phyloP scores from a whole-genome alignment of 2,329 filamentous ascomycete species.

The Hypoxylon sp. region DNA sequence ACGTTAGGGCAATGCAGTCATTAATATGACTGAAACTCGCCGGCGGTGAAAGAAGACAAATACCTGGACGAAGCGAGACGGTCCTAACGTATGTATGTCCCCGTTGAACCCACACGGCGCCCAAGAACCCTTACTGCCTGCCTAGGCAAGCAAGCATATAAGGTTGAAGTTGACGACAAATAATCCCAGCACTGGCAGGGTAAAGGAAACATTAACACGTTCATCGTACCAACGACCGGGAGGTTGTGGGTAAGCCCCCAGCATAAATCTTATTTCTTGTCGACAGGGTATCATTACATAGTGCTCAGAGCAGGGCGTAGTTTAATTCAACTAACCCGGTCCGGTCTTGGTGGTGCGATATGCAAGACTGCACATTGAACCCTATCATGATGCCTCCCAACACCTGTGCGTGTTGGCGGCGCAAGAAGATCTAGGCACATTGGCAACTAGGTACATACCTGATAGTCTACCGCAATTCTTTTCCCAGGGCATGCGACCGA shows the following conservation, averaged over 20 bases:
- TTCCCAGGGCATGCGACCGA: constrained; percentile 27
- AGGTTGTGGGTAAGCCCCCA: constrained; percentile 24
- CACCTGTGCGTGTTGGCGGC: constrained; percentile 27
- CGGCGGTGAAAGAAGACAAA: constrained; percentile 23
- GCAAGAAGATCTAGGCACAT: constrained; percentile 5
- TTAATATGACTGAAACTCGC: constrained; percentile 25
- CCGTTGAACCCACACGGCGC: constrained; percentile 19
- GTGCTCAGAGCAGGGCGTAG: constrained; percentile 26
- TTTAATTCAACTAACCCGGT: constrained; percentile 30
- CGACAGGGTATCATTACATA: constrained; percentile 12
- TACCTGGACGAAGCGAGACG: constrained; percentile 13
- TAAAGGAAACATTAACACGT: constrained; percentile 32
- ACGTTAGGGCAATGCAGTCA: constrained; percentile 23
- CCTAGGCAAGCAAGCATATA: neutral
- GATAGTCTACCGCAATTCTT: constrained; percentile 13
- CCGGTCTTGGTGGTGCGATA: constrained; percentile 14
- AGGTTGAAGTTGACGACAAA: constrained; percentile 23
- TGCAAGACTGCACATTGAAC: constrained; percentile 18
- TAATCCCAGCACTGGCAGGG: constrained; percentile 23
- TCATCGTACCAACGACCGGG: constrained; percentile 28
- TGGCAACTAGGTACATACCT: no score
- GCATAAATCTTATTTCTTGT: constrained; percentile 27
- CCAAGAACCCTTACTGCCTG: constrained; percentile 1
- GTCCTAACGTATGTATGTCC: constrained; percentile 28
- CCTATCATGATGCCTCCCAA: constrained; percentile 10